Evolutionary conservation across 345 rosid genomes (phyloP).

Genomic region (Bretschneidera sinensis): DNA sequence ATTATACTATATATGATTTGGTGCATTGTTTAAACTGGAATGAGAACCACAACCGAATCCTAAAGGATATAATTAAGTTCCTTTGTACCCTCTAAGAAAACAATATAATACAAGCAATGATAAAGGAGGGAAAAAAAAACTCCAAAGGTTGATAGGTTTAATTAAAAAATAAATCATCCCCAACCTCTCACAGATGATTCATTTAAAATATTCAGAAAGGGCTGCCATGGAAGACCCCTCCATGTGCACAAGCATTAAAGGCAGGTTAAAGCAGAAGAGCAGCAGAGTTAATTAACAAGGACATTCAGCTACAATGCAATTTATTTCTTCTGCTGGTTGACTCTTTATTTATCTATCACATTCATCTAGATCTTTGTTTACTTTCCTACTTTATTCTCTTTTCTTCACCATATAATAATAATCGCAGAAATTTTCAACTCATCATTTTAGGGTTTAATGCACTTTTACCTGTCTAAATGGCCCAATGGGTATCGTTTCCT

Average conservation of each 20-base stretch:
- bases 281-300: constrained; percentile 7
- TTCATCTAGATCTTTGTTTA: constrained; percentile 8
- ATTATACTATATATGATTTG: not conserved
- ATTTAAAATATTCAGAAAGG: constrained; percentile 34
- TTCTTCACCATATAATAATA: no score
- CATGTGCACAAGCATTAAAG: constrained; percentile 58
- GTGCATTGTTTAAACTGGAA: constrained; percentile 5
- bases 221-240: constrained; percentile 43
- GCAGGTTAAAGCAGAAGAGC: constrained; percentile 27
- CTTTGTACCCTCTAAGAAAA: constrained; percentile 9
- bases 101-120: no score
- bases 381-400: not conserved
- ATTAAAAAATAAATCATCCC: constrained; percentile 25
- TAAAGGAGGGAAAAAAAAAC: not conserved
- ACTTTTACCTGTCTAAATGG: no score
- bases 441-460: no score
- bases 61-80: constrained; percentile 8
- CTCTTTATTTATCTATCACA: constrained; percentile 6
- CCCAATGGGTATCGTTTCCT: no score
- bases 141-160: constrained; percentile 15
- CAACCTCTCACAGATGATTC: constrained; percentile 32
- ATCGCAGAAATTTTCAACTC: no score
- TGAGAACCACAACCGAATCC: constrained; percentile 22
- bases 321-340: constrained; percentile 8
- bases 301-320: constrained; percentile 14